Evolutionary conservation across 2,329 filamentous ascomycete species (phyloP).

Genomic region (Thelonectria olida): DNA sequence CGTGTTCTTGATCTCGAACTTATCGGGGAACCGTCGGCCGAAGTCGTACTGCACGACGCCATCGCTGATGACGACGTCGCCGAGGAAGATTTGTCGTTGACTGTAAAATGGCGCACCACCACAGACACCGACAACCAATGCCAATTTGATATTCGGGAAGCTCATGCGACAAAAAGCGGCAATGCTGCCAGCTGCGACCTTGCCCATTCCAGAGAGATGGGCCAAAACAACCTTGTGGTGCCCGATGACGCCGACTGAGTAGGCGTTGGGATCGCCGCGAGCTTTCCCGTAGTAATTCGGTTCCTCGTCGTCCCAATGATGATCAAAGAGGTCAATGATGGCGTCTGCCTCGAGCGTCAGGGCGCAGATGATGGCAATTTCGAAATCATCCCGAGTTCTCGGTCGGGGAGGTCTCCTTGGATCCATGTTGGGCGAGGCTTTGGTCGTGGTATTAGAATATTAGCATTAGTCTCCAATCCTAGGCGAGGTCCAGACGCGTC

Average conservation of each 20-base stretch:
- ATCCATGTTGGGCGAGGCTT: too few relatives aligned
- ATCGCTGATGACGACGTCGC: conserved; percentile 41
- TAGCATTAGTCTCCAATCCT: too few relatives aligned
- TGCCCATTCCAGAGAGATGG: conserved; percentile 5
- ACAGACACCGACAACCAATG: conserved; percentile 9
- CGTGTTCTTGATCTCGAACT: conserved; percentile 33
- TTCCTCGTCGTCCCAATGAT: conserved; percentile 22
- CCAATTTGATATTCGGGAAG: background rate
- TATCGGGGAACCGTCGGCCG: conserved; percentile 34
- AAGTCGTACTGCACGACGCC: conserved; percentile 42
- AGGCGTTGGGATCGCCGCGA: conserved; percentile 31
- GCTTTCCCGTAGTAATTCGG: conserved; percentile 33
- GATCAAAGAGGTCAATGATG: conserved; percentile 30
- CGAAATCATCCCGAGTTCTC: conserved; percentile 9
- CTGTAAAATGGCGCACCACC: conserved; percentile 29
- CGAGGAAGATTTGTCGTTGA: conserved; percentile 31
- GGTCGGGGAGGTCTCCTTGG: too few relatives aligned
- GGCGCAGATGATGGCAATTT: conserved; percentile 32
- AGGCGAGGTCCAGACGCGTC: too few relatives aligned
- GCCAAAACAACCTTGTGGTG: conserved; percentile 1
- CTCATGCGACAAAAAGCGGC: background rate
- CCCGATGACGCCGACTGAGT: background rate
- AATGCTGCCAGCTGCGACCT: background rate
- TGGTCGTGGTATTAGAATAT: too few relatives aligned
- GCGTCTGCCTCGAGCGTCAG: conserved; percentile 30